Evolutionary conservation across 345 rosid species (phyloP).

Genomic region (Eucalyptus cloeziana): DNA sequence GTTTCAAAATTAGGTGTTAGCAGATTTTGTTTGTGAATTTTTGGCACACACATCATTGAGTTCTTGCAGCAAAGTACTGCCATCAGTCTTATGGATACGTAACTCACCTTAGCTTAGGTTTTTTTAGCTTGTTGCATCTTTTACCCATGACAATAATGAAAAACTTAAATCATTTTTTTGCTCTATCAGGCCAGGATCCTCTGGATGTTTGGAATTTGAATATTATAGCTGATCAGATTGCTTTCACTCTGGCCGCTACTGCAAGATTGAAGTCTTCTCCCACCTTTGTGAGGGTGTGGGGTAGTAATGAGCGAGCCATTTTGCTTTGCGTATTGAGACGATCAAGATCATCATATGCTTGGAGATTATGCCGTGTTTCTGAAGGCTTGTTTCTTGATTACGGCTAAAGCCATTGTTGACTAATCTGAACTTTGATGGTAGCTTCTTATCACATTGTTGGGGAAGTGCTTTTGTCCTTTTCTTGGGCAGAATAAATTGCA

Average conservation of each 20-base stretch:
- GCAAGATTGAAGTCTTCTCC: slow-evolving; percentile 53
- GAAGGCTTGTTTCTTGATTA: slow-evolving; percentile 88
- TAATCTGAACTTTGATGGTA: slow-evolving; percentile 8
- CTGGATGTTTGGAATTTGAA: slow-evolving; percentile 17
- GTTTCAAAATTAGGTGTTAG: neutral
- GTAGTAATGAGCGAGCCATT: slow-evolving; percentile 37
- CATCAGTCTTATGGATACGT: neutral
- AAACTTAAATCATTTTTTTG: neutral
- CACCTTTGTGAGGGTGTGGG: slow-evolving; percentile 97
- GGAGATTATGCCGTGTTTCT: slow-evolving; percentile 88
- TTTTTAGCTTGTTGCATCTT: neutral
- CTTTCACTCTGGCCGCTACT: slow-evolving; percentile 98
- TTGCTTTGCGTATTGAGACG: slow-evolving; percentile 53
- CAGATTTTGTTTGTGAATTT: neutral
- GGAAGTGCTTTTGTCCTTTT: neutral
- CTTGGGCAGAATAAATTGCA: neutral
- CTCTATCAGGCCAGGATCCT: slow-evolving; percentile 24
- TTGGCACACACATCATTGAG: neutral
- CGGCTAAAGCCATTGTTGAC: slow-evolving; percentile 51
- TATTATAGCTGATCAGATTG: slow-evolving; percentile 33
- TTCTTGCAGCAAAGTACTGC: neutral
- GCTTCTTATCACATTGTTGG: neutral
- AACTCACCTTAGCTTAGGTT: neutral
- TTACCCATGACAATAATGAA: neutral
- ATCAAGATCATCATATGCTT: slow-evolving; percentile 71